Evolutionary conservation across 371 early-diverging fungal species (phyloP), one percentile per base, ranked within the genome.

Genomic region (Circinella umbellata): DNA sequence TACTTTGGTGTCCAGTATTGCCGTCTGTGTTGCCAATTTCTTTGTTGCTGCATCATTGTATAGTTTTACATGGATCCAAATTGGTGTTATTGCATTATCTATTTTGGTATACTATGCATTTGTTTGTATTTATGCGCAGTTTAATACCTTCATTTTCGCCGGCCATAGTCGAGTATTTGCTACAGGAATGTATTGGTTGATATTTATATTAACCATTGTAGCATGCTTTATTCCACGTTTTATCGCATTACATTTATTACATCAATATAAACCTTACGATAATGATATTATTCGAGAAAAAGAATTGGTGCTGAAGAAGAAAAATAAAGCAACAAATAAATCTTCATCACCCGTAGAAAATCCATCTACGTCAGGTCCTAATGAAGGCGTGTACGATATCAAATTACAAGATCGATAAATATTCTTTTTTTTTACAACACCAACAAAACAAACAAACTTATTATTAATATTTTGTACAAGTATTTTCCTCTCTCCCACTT

Each of bases 11-110:
- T 91, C 95, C 0, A 88, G 90, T 59, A 76, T 89, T 34, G 87
- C 90, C 20, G 90, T 96, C 15, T 84, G 91, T 18, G 89, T 89
- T 6, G 92, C 91, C 69, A 97, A 96, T 77, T 72, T 95, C 53
- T 93, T 92, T 80, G 91, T 94, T 47, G 90, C 85, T 14, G 67
- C 93, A 67, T 93, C 91, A 66, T 88, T 90, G 72, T 86, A 86
- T 69, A 86, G 88, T 65, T 96, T 93, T 88, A 91, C 93, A 0
- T 95, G 92, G 88, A 74, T 93, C 63, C 84, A 90, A 59, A 72
- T 77, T n/a, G 61, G 84, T 1, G 83, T 90, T 59, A 90, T 89
- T 27, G 69, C 81, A 34, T 78, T 88, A 11, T 89, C 90, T 36
- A 84, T 89, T 64, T 46, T 76, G 15, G 70, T 74, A 27, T 84